Percentiles rank a stretch among this genome's conserved stretches.
These are phyloP conservation scores for Aspergillus fijiensis DNA, from an alignment of 2,329 filamentous ascomycete genomes.

Conservation along the genomic window DNA sequence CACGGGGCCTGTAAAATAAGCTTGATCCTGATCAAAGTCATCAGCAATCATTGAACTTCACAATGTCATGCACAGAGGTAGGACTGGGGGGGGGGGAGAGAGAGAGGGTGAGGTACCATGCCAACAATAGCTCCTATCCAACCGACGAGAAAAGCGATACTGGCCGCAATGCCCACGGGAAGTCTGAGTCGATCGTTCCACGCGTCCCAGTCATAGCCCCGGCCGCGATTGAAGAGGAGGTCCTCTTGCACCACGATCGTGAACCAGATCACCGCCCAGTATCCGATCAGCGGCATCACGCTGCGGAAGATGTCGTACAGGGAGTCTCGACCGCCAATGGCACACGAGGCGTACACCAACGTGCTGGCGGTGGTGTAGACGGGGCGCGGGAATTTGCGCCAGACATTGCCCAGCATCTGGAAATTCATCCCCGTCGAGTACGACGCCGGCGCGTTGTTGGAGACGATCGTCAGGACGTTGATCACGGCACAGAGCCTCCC, in stretches of 20 bases:
- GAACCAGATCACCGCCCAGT: slow-evolving; percentile 48
- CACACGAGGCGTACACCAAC: slow-evolving; percentile 44
- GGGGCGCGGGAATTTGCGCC: slow-evolving; percentile 42
- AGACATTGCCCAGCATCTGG: slow-evolving; percentile 43
- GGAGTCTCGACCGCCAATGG: slow-evolving; percentile 45
- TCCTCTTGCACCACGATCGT: slow-evolving; percentile 46
- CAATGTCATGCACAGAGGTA: too few species aligned
- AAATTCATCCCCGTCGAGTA: slow-evolving; percentile 49
- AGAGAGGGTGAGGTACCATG: slow-evolving; percentile 31
- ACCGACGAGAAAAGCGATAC: slow-evolving; percentile 38
- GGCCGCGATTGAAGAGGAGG: slow-evolving; percentile 42
- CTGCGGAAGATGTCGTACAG: slow-evolving; percentile 47
- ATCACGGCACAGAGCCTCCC: slow-evolving; percentile 47
- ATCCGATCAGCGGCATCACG: slow-evolving; percentile 49
- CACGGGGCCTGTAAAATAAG: slow-evolving; percentile 41
- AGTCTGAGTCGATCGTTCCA: slow-evolving; percentile 42
- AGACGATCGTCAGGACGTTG: slow-evolving; percentile 43
- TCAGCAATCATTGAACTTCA: neutral
- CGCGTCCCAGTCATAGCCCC: slow-evolving; percentile 41
- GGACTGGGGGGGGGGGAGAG: neutral
- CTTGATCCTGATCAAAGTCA: slow-evolving; percentile 30
- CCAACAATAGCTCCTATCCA: slow-evolving; percentile 44
- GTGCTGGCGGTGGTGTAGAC: slow-evolving; percentile 45
- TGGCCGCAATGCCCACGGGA: slow-evolving; percentile 44
- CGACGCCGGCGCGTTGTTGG: slow-evolving; percentile 46